Conservation (phyloP, 495 filamentous ascomycete species). For the Aspergillus carlsbadensis region DNA sequence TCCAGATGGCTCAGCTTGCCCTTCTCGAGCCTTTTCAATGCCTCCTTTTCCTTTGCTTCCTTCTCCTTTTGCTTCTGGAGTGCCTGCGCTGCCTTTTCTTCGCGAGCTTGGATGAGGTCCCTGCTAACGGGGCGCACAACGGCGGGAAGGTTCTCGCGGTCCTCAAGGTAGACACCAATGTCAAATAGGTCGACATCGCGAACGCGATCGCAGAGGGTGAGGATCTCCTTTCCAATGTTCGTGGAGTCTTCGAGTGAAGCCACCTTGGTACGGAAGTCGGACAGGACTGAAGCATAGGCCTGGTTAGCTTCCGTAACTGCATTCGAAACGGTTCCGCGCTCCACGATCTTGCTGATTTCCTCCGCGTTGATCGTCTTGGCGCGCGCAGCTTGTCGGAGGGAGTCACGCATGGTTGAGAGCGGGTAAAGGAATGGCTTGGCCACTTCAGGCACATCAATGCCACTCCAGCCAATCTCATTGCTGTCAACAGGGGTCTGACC, state of each 20-base stretch:
- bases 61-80: conserved; percentile 60
- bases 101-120: conserved; percentile 68
- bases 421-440: conserved; percentile 65
- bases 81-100: conserved; percentile 59
- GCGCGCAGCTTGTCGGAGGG: conserved; percentile 58
- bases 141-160: conserved; percentile 70
- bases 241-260: conserved; percentile 45
- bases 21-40: conserved; percentile 62
- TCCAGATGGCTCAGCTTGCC: conserved; percentile 66
- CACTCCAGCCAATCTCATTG: conserved; percentile 78
- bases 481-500: conserved; percentile 52
- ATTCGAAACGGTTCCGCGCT: conserved; percentile 19
- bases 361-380: conserved; percentile 33
- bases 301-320: conserved; percentile 28
- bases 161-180: conserved; percentile 83
- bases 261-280: conserved; percentile 42
- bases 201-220: conserved; percentile 73
- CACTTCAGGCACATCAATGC: conserved; percentile 59
- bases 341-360: conserved; percentile 34
- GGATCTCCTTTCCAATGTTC: conserved; percentile 55
- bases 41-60: conserved; percentile 53
- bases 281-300: conserved; percentile 38
- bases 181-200: conserved; percentile 78
- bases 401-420: conserved; percentile 65
- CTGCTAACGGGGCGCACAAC: conserved; percentile 79